These are phyloP conservation scores for Triadica sebifera DNA, from an alignment of 345 rosid species.

Conservation along the genomic window DNA sequence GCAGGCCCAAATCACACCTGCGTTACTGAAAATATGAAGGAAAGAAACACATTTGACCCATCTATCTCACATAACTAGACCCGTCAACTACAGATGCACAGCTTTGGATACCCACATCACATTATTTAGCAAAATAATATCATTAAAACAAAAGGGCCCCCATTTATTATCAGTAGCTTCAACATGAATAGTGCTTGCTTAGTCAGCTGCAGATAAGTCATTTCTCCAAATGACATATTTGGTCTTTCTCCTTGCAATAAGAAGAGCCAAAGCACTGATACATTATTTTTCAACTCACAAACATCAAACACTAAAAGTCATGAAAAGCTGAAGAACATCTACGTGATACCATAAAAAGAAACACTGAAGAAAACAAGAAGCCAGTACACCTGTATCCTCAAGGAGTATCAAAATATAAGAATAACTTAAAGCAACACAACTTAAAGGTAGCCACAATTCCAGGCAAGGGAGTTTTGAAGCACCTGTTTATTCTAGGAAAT, in stretches of 20 bases:
- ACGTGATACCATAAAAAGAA: not conserved
- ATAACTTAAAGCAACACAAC: not conserved
- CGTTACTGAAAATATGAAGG: not conserved
- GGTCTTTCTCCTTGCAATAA: not conserved
- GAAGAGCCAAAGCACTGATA: not conserved
- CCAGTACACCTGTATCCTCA: not conserved
- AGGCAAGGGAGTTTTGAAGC: no score
- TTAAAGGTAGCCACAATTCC: not conserved
- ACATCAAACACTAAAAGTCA: not conserved
- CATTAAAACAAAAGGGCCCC: not conserved
- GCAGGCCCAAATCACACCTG: not conserved
- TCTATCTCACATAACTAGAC: not conserved
- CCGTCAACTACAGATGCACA: not conserved
- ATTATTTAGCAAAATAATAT: not conserved
- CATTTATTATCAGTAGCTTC: not conserved
- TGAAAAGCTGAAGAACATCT: not conserved
- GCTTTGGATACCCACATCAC: not conserved
- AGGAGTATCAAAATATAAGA: not conserved
- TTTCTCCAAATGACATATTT: not conserved
- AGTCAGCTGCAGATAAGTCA: not conserved
- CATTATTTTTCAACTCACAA: not conserved
- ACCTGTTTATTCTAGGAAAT: not conserved
- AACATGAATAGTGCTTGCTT: not conserved
- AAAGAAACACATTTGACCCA: not conserved
- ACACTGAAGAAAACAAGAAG: not conserved